phyloP scores from a whole-genome alignment of 768 basidiomycete species.

The Lentinula boryana region DNA sequence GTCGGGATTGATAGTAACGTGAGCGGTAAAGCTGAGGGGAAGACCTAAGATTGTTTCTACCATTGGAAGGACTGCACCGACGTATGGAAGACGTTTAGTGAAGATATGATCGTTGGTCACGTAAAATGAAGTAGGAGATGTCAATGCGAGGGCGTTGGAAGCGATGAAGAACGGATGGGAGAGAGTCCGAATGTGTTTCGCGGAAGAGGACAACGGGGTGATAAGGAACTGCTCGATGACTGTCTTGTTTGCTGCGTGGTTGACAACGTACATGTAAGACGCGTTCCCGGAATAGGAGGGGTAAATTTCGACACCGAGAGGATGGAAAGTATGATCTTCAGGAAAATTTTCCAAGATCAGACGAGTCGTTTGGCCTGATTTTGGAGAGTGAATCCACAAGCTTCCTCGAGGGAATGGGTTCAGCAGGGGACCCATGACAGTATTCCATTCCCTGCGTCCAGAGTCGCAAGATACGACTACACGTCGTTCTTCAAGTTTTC shows the following conservation, averaged over 20 bases:
- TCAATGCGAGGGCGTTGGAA: conserved; percentile 62
- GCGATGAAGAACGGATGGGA: conserved; percentile 52
- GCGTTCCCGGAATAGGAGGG: conserved; percentile 40
- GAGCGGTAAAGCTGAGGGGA: conserved; percentile 55
- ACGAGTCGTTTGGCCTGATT: conserved; percentile 24
- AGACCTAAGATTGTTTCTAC: conserved; percentile 51
- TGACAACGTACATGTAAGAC: conserved; percentile 60
- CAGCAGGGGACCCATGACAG: conserved; percentile 65
- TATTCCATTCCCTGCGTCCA: conserved; percentile 60
- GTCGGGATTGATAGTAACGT: conserved; percentile 39
- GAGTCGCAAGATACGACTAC: conserved; percentile 26
- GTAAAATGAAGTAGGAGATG: conserved; percentile 63
- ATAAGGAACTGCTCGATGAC: conserved; percentile 66
- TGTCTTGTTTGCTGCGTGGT: conserved; percentile 57
- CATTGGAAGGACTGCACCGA: conserved; percentile 47
- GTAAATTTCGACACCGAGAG: conserved; percentile 57
- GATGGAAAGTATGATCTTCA: conserved; percentile 57
- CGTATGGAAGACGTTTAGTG: conserved; percentile 51
- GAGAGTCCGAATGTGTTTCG: conserved; percentile 56
- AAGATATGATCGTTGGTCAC: conserved; percentile 68
- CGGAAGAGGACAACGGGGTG: conserved; percentile 33
- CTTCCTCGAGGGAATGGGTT: conserved; percentile 54
- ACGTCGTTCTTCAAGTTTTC: conserved; percentile 18
- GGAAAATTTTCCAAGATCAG: conserved; percentile 51
- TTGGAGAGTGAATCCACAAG: conserved; percentile 50